These are phyloP conservation scores for Lactarius quietus DNA, from an alignment of 768 basidiomycete genomes.

Conservation along the genomic window DNA sequence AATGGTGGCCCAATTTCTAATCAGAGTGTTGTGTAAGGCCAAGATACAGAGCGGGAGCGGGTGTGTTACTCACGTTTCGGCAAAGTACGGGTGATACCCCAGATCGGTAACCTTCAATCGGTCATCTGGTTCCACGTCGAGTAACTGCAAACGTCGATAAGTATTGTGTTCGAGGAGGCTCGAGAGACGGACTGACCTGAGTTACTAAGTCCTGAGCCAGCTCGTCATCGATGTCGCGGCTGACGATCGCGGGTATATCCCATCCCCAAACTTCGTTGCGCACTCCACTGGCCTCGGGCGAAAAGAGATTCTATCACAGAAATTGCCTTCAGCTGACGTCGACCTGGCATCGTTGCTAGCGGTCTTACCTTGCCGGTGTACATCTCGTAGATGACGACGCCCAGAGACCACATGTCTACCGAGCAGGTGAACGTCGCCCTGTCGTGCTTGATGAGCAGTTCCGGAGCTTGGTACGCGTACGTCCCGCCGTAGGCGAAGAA, in stretches of 20 bases:
- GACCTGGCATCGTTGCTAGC: neutral
- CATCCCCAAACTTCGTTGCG: constrained; percentile 20
- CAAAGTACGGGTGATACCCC: neutral
- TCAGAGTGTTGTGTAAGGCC: neutral
- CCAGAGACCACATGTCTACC: constrained; percentile 23
- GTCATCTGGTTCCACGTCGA: constrained; percentile 6
- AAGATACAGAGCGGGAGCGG: neutral
- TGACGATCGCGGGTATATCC: constrained; percentile 12
- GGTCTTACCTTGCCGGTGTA: constrained; percentile 3
- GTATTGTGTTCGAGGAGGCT: neutral
- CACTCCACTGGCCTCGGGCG: neutral
- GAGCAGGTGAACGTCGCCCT: constrained; percentile 11
- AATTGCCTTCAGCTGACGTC: neutral
- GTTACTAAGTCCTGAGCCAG: constrained; percentile 8
- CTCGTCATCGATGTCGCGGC: constrained; percentile 1
- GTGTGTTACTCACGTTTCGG: neutral
- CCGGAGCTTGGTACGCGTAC: constrained; percentile 22
- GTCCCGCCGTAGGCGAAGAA: constrained; percentile 18
- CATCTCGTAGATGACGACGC: constrained; percentile 20
- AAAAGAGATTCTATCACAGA: constrained; percentile 19
- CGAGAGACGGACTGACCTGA: neutral
- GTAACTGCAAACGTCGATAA: constrained; percentile 3
- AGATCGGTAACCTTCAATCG: constrained; percentile 9
- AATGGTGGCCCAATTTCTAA: neutral
- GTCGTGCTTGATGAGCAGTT: constrained; percentile 14